A percentile compares a stretch with the other conserved stretches of the same genome.
These are phyloP conservation scores for Dipteronia sinensis DNA, from an alignment of 345 rosid genomes.

Conservation along the genomic window DNA sequence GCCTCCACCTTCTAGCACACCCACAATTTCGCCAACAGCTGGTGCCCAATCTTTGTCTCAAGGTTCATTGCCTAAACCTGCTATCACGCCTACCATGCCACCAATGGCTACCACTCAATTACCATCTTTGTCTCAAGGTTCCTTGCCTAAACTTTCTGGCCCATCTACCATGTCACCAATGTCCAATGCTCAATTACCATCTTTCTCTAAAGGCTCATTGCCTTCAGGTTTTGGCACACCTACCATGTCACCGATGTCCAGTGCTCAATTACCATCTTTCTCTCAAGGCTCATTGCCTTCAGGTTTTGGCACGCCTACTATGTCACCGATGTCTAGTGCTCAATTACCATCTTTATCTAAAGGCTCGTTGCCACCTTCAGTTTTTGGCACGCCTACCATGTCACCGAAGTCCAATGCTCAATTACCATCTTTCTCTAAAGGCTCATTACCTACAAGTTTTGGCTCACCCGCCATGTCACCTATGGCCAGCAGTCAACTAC, in stretches of 20 bases:
- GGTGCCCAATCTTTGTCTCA: not conserved
- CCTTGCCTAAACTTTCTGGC: not conserved
- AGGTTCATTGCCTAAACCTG: not conserved
- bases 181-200: not conserved
- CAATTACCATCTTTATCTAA: not conserved
- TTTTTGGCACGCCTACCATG: not conserved
- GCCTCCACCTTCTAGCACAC: not conserved
- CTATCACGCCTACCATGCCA: not conserved
- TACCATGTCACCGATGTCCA: not conserved
- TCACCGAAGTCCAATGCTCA: not conserved
- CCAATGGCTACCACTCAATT: not conserved
- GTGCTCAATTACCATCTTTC: not conserved
- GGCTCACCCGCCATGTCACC: not conserved
- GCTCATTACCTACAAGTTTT: not conserved
- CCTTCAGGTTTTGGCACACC: not conserved
- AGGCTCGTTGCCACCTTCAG: not conserved
- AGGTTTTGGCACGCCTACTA: not conserved
- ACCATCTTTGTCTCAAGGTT: not conserved
- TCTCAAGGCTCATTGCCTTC: not conserved
- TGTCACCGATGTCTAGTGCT: not conserved
- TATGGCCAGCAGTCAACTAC: not conserved
- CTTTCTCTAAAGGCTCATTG: not conserved
- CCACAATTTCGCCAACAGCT: not conserved
- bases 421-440: not conserved
- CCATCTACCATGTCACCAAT: not conserved